A percentile compares a stretch with the other conserved stretches of the same genome.
phyloP scores from a whole-genome alignment of 257 asterid genomes.

The Solanum okadae region DNA sequence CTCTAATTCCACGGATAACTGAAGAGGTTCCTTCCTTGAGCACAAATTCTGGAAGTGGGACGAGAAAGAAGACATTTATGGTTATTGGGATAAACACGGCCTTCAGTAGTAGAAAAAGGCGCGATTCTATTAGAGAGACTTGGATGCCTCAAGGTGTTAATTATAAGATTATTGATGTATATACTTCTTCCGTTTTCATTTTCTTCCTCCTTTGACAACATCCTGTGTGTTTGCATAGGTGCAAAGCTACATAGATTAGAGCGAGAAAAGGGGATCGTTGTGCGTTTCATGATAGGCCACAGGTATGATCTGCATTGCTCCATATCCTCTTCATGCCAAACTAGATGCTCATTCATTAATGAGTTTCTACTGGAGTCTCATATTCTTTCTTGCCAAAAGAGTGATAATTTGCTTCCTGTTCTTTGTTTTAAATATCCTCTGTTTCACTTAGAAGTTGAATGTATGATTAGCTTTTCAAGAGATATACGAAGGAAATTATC shows the following conservation, averaged over 20 bases:
- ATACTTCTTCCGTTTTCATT: not conserved
- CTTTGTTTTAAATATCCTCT: not conserved
- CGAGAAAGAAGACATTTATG: conserved; percentile 37
- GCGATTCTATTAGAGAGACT: conserved; percentile 69
- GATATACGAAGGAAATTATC: not conserved
- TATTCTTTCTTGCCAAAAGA: not conserved
- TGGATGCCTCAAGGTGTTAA: conserved; percentile 81
- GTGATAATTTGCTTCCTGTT: not conserved
- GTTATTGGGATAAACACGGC: conserved; percentile 76
- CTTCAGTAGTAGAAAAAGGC: conserved; percentile 76
- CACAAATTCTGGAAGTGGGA: not conserved
- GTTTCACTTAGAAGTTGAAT: not conserved
- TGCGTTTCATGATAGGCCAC: conserved; percentile 84
- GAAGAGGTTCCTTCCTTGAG: conserved; percentile 11
- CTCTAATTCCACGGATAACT: conserved; percentile 12
- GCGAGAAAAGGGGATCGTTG: conserved; percentile 67
- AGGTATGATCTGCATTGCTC: conserved; percentile 22
- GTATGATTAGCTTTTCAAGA: not conserved
- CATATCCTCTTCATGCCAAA: not conserved
- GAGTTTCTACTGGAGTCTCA: not conserved
- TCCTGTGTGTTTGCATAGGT: conserved; percentile 20
- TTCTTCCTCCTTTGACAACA: not conserved
- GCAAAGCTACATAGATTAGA: conserved; percentile 46
- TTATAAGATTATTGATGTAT: not conserved
- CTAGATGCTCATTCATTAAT: not conserved